These are phyloP conservation scores for Lachnellula hyalina DNA, from an alignment of 2,329 filamentous ascomycete genomes.

Conservation along the genomic window DNA sequence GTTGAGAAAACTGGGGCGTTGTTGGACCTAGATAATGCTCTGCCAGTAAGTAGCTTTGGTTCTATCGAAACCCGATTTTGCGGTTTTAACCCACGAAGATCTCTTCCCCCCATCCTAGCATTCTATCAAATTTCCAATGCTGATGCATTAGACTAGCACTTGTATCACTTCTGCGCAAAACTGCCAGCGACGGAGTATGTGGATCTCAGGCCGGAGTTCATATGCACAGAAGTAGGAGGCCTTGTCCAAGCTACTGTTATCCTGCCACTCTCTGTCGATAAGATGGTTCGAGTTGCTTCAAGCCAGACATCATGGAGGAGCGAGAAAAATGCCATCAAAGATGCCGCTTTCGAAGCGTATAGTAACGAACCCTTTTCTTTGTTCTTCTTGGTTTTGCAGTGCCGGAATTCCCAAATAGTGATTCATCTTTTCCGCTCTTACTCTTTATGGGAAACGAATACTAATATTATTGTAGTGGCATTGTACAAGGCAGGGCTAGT, in stretches of 20 bases:
- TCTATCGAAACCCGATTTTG: no score
- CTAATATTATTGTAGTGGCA: constrained; percentile 29
- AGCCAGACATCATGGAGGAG: constrained; percentile 59
- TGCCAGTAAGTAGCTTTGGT: constrained; percentile 32
- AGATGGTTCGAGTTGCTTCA: constrained; percentile 48
- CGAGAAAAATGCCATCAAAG: constrained; percentile 57
- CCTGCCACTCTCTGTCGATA: constrained; percentile 66
- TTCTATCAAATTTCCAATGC: no score
- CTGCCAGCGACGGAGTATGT: constrained; percentile 51
- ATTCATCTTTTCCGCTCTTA: no score
- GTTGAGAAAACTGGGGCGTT: constrained; percentile 50
- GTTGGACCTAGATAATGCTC: constrained; percentile 68
- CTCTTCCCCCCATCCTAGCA: no score
- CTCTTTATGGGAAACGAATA: no score
- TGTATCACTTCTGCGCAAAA: constrained; percentile 74
- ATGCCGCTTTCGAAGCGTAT: constrained; percentile 75
- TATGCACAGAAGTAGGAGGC: constrained; percentile 38
- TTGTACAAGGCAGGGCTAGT: constrained; percentile 68
- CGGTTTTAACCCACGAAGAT: no score
- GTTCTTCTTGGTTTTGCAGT: no score
- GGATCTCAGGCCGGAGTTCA: constrained; percentile 63
- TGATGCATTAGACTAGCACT: constrained; percentile 40
- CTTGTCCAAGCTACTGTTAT: constrained; percentile 55
- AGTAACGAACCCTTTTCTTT: constrained; percentile 5
- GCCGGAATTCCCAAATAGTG: no score